Conservation (phyloP, 176 grass and related monocot genomes). For the Triticum turgidum region DNA sequence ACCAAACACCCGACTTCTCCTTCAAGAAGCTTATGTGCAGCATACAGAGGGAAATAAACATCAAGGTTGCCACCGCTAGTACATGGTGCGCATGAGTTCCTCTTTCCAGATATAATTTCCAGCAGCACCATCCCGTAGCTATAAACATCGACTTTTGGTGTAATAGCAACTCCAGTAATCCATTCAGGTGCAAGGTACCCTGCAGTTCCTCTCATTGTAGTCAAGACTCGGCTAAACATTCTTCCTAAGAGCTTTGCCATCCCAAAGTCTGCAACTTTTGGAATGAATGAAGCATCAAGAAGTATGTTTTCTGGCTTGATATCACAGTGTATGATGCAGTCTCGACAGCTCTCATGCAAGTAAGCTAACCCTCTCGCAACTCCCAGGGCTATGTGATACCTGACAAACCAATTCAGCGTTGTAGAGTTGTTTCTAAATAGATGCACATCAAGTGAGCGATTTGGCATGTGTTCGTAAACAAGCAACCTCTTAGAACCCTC, state of each 20-base stretch:
- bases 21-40: conserved; percentile 10
- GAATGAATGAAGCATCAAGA: neutral
- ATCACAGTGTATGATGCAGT: neutral
- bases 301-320: conserved; percentile 11
- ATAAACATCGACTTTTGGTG: conserved; percentile 38
- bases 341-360: neutral
- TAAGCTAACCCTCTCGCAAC: neutral
- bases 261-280: neutral
- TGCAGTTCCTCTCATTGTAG: conserved; percentile 32
- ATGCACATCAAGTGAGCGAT: neutral
- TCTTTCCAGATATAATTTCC: conserved; percentile 39
- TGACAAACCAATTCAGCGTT: neutral
- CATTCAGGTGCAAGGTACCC: conserved; percentile 45
- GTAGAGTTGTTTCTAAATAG: neutral
- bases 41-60: conserved; percentile 30
- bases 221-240: neutral
- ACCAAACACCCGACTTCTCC: conserved; percentile 27
- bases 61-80: neutral
- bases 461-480: conserved; percentile 65
- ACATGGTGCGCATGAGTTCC: neutral
- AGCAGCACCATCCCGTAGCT: conserved; percentile 32
- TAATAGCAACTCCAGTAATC: conserved; percentile 20
- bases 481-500: conserved; percentile 38
- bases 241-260: neutral
- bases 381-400: neutral